A percentile compares a stretch with the other conserved stretches of the same genome.
phyloP scores from a whole-genome alignment of 225 moss, liverwort and hornwort genomes.

The Anthoceros angustus region DNA sequence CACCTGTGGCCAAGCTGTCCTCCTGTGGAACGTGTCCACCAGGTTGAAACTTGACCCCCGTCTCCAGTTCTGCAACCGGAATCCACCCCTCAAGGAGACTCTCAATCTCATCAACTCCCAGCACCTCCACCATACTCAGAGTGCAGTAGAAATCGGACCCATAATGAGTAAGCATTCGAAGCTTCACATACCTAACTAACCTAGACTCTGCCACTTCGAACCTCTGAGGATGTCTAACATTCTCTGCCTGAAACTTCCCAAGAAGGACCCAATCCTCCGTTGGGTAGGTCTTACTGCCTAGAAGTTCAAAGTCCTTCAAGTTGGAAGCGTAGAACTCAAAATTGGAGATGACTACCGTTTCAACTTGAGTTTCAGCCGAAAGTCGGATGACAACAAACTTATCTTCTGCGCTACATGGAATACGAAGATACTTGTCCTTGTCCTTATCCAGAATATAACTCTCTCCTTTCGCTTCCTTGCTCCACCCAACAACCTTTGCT shows the following conservation, averaged over 20 bases:
- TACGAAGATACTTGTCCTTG: conserved; percentile 88
- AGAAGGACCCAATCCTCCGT: conserved; percentile 72
- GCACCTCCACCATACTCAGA: conserved; percentile 59
- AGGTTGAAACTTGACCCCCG: conserved; percentile 18
- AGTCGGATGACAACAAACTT: conserved; percentile 68
- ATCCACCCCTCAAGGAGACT: conserved; percentile 92
- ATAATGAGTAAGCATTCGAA: conserved; percentile 76
- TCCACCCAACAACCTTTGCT: conserved; percentile 59
- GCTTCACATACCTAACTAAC: conserved; percentile 68
- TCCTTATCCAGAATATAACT: conserved; percentile 65
- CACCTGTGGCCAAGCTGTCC: conserved; percentile 2
- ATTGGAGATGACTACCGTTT: conserved; percentile 63
- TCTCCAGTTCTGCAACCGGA: conserved; percentile 41
- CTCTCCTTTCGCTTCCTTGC: conserved; percentile 91
- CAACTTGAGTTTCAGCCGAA: conserved; percentile 87
- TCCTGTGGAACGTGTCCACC: conserved; percentile 7
- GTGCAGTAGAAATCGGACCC: conserved; percentile 96
- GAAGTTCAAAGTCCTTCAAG: conserved; percentile 69
- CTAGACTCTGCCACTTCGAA: conserved; percentile 66
- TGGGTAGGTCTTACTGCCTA: conserved; percentile 69
- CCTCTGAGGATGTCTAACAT: conserved; percentile 67
- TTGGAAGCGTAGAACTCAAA: conserved; percentile 92
- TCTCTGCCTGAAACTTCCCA: conserved; percentile 82
- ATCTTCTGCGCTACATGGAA: conserved; percentile 79
- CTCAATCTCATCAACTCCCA: conserved; percentile 85